These are phyloP conservation scores for Myriosclerotinia curreyana DNA, from an alignment of 2,329 filamentous ascomycete genomes.

Conservation along the genomic window DNA sequence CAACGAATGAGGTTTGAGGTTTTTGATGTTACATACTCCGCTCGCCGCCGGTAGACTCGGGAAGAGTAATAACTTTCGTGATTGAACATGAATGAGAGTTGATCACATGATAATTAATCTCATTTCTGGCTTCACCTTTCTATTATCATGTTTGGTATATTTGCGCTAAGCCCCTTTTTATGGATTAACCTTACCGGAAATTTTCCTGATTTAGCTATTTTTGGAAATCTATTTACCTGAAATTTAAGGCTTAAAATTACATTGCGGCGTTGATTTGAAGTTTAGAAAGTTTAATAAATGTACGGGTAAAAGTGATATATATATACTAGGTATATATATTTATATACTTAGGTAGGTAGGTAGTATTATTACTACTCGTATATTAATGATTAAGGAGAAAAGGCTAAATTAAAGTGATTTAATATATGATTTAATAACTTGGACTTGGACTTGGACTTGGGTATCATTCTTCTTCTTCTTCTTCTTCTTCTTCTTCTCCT, in stretches of 20 bases:
- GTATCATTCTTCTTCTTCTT: neutral
- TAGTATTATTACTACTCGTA: too few relatives aligned
- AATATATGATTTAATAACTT: too few relatives aligned
- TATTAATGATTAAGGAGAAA: too few relatives aligned
- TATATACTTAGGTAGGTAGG: too few relatives aligned
- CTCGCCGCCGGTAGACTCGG: too few relatives aligned
- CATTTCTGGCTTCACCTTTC: too few relatives aligned
- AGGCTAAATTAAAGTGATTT: too few relatives aligned
- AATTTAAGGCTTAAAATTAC: neutral
- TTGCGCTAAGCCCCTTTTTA: conserved; percentile 18
- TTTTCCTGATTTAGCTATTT: conserved; percentile 11
- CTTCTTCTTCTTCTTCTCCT: neutral
- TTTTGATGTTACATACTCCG: neutral
- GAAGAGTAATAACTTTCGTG: too few relatives aligned
- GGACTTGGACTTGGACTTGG: too few relatives aligned
- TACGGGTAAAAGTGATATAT: too few relatives aligned
- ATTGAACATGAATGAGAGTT: too few relatives aligned
- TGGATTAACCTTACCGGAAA: conserved; percentile 13
- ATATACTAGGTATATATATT: too few relatives aligned
- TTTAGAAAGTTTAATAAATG: neutral
- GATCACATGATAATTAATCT: conserved; percentile 8
- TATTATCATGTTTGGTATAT: neutral
- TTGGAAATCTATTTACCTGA: neutral
- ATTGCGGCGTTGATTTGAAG: neutral
- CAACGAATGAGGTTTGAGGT: neutral